Conservation (phyloP, 1,139 yeast genomes). For the Torulaspora pretoriensis region DNA sequence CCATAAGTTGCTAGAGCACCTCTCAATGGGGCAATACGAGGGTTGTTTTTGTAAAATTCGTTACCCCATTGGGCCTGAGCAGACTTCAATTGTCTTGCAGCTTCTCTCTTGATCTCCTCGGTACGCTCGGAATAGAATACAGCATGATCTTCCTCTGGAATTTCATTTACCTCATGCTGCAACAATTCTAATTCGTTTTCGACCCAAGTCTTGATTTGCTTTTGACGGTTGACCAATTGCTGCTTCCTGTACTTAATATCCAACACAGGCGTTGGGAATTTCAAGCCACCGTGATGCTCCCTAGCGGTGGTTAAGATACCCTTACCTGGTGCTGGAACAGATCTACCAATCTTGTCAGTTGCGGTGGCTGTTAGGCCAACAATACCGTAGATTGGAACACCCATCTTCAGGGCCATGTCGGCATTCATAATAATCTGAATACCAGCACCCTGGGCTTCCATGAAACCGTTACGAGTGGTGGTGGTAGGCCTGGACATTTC, state of each 20-base stretch:
- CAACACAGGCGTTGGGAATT: slow-evolving; percentile 75
- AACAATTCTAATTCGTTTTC: slow-evolving; percentile 73
- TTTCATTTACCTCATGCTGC: slow-evolving; percentile 61
- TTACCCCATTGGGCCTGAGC: slow-evolving; percentile 96
- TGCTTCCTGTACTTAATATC: slow-evolving; percentile 92
- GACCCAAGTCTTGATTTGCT: slow-evolving; percentile 79
- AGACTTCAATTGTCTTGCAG: slow-evolving; percentile 76
- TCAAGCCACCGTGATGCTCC: slow-evolving; percentile 80
- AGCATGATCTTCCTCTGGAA: slow-evolving; percentile 46
- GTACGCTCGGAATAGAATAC: slow-evolving; percentile 74
- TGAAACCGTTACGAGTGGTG: slow-evolving; percentile 92
- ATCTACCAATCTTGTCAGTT: slow-evolving; percentile 96
- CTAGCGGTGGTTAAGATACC: slow-evolving; percentile 98
- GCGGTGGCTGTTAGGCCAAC: slow-evolving; percentile 95
- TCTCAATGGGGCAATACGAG: slow-evolving; percentile 94
- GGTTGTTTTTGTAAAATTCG: slow-evolving; percentile 84
- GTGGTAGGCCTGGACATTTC: slow-evolving; percentile 99
- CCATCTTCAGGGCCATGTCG: slow-evolving; percentile 90
- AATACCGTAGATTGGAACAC: slow-evolving; percentile 97
- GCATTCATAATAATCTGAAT: slow-evolving; percentile 95
- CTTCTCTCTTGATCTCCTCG: slow-evolving; percentile 82
- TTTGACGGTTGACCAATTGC: slow-evolving; percentile 76
- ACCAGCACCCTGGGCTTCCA: slow-evolving; percentile 99
- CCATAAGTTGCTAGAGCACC: slow-evolving; percentile 95
- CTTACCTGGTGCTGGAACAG: slow-evolving; percentile 99